Evolutionary conservation across 306 rosid species (phyloP), one percentile per base, ranked within the genome.

Genomic region (Trifolium subterraneum): DNA sequence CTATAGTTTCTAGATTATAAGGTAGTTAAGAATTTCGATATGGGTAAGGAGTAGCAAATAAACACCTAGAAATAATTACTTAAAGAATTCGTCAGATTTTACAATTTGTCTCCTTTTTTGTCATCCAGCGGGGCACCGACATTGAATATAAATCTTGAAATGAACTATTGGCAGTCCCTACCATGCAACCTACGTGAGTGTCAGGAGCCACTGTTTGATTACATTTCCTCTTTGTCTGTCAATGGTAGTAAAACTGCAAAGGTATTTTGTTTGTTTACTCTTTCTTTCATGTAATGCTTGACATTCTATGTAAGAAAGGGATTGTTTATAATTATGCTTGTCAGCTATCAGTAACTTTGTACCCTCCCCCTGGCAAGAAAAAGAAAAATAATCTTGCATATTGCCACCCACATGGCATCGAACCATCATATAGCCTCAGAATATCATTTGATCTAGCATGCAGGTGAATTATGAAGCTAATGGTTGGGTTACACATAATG

Each of bases 401-500:
- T n/a, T n/a, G n/a, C n/a, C n/a, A n/a, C n/a, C n/a, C n/a, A n/a
- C n/a, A n/a, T 35, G 8, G 39, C 7, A 38, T 8, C 2, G 8
- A 14, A 11, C 45, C 35, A 35, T 25, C 14, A 8, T 78, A n/a
- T n/a, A n/a, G n/a, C n/a, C n/a, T n/a, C 63, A 19, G 35, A 78
- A 70, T 64, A 31, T 42, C 19, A 63, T 71, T 29, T 71, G 52
- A 72, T 68, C 44, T 59, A n/a, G n/a, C n/a, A 38, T 70, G 14
- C 86, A 93, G 98, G 97, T 88, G 84, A 93, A 93, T 80, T 93
- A 93, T 80, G 89, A 86, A 76, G 86, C 93, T 45, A 81, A 81
- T 71, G 97, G 97, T 72, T 93, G 98, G 97, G 98, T 90, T 87
- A 86, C 75, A 27, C 98, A 93, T 86, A 97, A 93, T 73, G 96